Evolutionary conservation across 139 green algal species (phyloP).

Genomic region (Ulvella scutata): DNA sequence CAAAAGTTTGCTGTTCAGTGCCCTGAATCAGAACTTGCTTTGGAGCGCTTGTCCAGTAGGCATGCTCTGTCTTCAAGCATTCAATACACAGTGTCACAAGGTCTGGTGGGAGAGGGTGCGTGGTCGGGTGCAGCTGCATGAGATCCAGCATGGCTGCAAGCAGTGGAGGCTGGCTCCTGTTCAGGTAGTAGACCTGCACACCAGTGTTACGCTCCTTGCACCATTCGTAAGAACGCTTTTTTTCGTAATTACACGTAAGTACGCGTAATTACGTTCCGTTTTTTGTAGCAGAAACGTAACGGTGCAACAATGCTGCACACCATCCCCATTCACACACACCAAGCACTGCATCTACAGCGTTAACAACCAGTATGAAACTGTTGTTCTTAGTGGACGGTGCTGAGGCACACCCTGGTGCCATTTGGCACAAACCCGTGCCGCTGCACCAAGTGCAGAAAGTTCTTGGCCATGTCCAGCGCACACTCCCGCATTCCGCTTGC

Average conservation of each 20-base stretch:
- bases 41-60: slow-evolving; percentile 45
- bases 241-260: too few relatives aligned
- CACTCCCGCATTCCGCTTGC: slow-evolving; percentile 41
- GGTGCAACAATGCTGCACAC: too few relatives aligned
- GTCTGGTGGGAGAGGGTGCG: neutral
- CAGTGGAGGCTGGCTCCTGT: slow-evolving; percentile 82
- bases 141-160: slow-evolving; percentile 44
- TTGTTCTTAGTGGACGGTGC: neutral
- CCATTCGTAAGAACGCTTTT: too few relatives aligned
- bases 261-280: too few relatives aligned
- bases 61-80: slow-evolving; percentile 51
- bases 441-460: slow-evolving; percentile 53
- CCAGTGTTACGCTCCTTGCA: too few relatives aligned
- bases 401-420: slow-evolving; percentile 26
- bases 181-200: slow-evolving; percentile 78
- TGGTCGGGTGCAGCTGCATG: neutral
- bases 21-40: slow-evolving; percentile 8
- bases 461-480: slow-evolving; percentile 40
- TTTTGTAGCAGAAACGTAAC: too few relatives aligned
- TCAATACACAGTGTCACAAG: slow-evolving; percentile 28
- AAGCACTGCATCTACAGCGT: too few relatives aligned
- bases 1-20: slow-evolving; percentile 10
- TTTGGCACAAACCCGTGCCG: slow-evolving; percentile 78
- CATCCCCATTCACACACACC: too few relatives aligned
- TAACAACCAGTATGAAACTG: too few relatives aligned